phyloP scores from a whole-genome alignment of 225 moss, liverwort and hornwort genomes.

The Rhytidiadelphus loreus region DNA sequence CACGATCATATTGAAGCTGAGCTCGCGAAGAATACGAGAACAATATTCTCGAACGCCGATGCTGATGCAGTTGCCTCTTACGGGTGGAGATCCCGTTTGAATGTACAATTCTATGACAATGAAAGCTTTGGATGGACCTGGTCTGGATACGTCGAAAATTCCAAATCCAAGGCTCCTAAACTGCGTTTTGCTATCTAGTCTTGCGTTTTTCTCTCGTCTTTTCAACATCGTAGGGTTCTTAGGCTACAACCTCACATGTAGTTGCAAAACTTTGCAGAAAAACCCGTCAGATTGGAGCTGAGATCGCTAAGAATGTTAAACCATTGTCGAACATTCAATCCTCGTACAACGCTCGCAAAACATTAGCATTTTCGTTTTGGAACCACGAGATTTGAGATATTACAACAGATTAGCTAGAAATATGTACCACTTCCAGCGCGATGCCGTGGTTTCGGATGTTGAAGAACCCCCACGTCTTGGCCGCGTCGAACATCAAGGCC shows the following conservation, averaged over 20 bases:
- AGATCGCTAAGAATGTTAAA: background rate
- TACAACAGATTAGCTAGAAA: background rate
- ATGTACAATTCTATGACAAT: background rate
- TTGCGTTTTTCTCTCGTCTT: background rate
- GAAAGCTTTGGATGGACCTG: background rate
- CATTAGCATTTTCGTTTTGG: background rate
- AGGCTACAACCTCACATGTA: background rate
- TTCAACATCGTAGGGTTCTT: background rate
- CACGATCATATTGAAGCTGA: background rate
- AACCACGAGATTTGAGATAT: background rate
- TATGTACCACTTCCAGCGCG: constrained; percentile 9
- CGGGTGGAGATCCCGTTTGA: background rate
- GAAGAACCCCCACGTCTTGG: constrained; percentile 43
- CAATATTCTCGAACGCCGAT: background rate
- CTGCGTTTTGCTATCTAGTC: background rate
- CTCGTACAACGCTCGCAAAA: background rate
- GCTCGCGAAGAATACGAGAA: background rate
- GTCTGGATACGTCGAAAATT: background rate
- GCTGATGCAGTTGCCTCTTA: background rate
- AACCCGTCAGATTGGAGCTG: background rate
- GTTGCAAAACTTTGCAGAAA: background rate
- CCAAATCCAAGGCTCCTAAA: too few relatives aligned
- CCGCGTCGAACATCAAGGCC: constrained; percentile 16
- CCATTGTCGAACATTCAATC: background rate
- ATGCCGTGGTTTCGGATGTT: constrained; percentile 39